phyloP scores from a whole-genome alignment of 2,329 filamentous ascomycete genomes.

The Hortaea werneckii region DNA sequence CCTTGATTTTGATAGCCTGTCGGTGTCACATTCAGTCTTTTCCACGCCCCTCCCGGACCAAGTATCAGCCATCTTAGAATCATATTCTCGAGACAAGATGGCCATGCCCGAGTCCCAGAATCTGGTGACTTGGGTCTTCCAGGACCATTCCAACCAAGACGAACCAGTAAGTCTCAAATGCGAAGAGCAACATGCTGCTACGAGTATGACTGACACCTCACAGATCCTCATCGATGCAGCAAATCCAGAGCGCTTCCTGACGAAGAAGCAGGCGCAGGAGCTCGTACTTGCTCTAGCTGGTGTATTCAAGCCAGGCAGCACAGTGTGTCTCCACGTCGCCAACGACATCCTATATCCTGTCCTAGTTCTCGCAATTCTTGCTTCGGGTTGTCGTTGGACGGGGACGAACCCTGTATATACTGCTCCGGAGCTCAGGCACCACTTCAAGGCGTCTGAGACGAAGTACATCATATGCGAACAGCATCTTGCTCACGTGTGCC shows the following conservation, averaged over 20 bases:
- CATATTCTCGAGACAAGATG: background rate
- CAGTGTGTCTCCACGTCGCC: constrained; percentile 22
- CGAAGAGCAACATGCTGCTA: constrained; percentile 1
- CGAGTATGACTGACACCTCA: constrained; percentile 4
- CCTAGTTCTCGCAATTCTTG: constrained; percentile 41
- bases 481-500: constrained; percentile 28
- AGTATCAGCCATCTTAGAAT: no score
- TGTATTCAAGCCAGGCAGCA: constrained; percentile 15
- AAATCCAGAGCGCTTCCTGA: constrained; percentile 15
- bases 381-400: constrained; percentile 39
- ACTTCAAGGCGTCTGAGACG: constrained; percentile 34
- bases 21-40: no score
- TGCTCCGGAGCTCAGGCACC: constrained; percentile 37
- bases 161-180: constrained; percentile 7
- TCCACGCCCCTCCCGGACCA: no score
- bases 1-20: no score
- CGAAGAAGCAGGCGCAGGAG: constrained; percentile 11
- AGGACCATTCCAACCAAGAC: constrained; percentile 11
- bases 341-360: constrained; percentile 34
- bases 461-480: constrained; percentile 37
- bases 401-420: constrained; percentile 43
- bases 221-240: constrained; percentile 24
- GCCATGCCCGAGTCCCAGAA: constrained; percentile 3
- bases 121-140: constrained; percentile 13
- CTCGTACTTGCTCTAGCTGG: constrained; percentile 17